Conservation (phyloP, 2,329 filamentous ascomycete genomes). For the Sclerotinia spermophila region DNA sequence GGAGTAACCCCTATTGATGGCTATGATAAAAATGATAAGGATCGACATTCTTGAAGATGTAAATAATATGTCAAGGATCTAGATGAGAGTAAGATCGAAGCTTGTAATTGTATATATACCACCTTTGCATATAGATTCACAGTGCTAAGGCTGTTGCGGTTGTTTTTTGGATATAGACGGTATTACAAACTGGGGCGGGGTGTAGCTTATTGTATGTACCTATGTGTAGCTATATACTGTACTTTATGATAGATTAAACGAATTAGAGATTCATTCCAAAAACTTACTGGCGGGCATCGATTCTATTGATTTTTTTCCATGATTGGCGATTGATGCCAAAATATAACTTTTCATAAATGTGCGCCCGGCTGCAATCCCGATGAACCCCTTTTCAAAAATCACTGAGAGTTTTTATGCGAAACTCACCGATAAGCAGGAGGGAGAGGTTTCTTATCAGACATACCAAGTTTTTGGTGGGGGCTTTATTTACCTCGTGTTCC, state of each 20-base stretch:
- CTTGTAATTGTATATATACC: neutral
- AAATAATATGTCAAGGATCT: neutral
- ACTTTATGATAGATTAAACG: neutral
- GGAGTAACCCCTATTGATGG: neutral
- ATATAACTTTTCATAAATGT: neutral
- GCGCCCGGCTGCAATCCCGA: neutral
- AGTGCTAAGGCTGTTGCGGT: neutral
- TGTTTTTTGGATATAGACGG: neutral
- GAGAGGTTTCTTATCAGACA: conserved; percentile 14
- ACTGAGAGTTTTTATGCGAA: neutral
- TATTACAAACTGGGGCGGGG: neutral
- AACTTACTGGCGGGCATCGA: neutral
- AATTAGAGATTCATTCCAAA: neutral
- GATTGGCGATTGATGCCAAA: neutral
- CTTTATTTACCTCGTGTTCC: neutral
- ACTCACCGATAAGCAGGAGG: conserved; percentile 5
- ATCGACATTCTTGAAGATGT: neutral
- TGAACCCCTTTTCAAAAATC: neutral
- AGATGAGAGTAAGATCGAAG: neutral
- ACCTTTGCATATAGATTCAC: neutral
- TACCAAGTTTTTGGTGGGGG: conserved; percentile 7
- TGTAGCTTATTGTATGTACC: neutral
- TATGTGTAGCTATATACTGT: neutral
- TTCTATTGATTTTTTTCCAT: neutral
- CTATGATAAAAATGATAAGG: neutral